phyloP scores from a whole-genome alignment of 352 stramenopile species.

The Phytophthora pinifolia region DNA sequence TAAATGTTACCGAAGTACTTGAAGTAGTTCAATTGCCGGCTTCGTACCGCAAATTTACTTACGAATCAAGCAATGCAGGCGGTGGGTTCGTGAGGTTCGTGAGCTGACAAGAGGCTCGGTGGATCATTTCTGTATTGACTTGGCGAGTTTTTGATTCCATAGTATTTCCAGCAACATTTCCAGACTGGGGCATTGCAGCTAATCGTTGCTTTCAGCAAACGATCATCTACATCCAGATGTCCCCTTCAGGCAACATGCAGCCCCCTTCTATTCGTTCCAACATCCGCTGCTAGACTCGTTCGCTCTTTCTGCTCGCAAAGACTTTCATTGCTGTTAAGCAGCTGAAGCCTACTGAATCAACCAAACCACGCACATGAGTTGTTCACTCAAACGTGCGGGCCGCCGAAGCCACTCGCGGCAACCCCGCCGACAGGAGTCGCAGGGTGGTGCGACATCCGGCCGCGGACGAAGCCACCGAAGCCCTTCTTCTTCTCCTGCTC shows the following conservation, averaged over 20 bases:
- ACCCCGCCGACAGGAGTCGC: slow-evolving; percentile 20
- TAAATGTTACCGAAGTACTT: too few relatives aligned
- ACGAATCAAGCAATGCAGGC: too few relatives aligned
- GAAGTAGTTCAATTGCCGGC: not conserved
- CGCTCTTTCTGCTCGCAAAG: too few relatives aligned
- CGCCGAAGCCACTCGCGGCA: slow-evolving; percentile 19
- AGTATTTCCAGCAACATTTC: too few relatives aligned
- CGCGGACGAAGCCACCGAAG: slow-evolving; percentile 81
- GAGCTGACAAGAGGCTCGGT: too few relatives aligned
- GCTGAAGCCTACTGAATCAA: slow-evolving; percentile 2
- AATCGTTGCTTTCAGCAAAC: not conserved
- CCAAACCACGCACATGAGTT: not conserved
- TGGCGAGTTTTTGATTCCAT: not conserved
- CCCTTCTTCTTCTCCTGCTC: slow-evolving; percentile 81
- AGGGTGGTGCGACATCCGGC: slow-evolving; percentile 68
- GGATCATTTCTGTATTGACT: not conserved
- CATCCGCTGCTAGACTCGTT: too few relatives aligned
- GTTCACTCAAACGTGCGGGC: slow-evolving; percentile 25
- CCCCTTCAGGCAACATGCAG: not conserved
- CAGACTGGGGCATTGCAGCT: not conserved
- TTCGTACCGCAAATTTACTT: not conserved
- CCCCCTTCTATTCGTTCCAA: not conserved
- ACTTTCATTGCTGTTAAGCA: slow-evolving; percentile 1
- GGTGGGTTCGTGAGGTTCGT: too few relatives aligned
- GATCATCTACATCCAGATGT: too few relatives aligned